Base-by-base conservation (phyloP, 164 flowering plant species). In the Saururus chinensis region DNA sequence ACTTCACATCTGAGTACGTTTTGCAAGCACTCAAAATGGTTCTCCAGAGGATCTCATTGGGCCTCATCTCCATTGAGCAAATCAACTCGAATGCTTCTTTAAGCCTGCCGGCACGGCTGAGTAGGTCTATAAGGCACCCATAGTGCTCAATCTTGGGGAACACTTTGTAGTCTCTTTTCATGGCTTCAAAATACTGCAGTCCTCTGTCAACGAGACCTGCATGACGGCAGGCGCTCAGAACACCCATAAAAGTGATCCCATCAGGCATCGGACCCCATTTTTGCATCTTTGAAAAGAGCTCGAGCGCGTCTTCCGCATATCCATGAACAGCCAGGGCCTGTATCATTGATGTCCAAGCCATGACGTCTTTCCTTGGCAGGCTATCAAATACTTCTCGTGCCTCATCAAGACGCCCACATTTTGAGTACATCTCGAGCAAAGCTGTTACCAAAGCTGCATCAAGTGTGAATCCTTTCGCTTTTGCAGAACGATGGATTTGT, bases 381-480 rank as follows among this genome's bases (percentile, higher is more conserved):
- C 61, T 49, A 26, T 68, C 57, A 21, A 68, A 72, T 22, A 72
- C 65, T 54, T 37, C 42, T 16, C 35, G 21, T 14, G 65, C 70
- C 26, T 61, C 23, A 24, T 45, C 35, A 8, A 67, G 56, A 60
- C 56, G 30, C 55, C 70, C 73, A 62, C 74, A 70, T 58, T 70
- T 74, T 24, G 53, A 60, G 21, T 74, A 74, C 77, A 74, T 74
- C 41, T 74, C 74, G 23, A 74, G 14, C 11, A 74, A 69, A 30
- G 67, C 72, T 48, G 74, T 68, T 22, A 66, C 68, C 40, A 74
- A 51, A 23, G 63, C 64, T 19, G 71, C 51, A 62, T 68, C 68
- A 40, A 60, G 9, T 20, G 53, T 51, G 51, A 73, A 21, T 20
- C 23, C 13, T 1, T 40, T 51, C 49, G 53, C 40, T 2, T 68